Percentiles rank a stretch among this genome's conserved stretches.
Conservation (phyloP, 371 early-diverging fungal species). For the Entomophthora muscae region DNA sequence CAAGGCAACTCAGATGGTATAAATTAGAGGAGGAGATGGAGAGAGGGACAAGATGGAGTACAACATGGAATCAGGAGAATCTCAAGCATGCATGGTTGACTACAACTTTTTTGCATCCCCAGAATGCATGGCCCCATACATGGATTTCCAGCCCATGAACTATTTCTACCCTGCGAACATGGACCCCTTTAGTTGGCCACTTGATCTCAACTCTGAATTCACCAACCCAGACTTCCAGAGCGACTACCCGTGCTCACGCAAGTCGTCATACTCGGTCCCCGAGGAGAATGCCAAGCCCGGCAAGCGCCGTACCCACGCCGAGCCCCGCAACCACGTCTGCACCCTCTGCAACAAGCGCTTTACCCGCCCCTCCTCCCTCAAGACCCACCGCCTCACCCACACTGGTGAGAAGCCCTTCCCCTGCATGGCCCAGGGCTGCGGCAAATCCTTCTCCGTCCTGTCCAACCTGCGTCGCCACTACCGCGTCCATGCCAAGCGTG, state of each 20-base stretch:
- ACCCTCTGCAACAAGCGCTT: slow-evolving; percentile 28
- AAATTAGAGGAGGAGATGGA: not conserved
- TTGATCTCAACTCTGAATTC: not conserved
- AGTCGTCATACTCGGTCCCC: not conserved
- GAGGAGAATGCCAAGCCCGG: not conserved
- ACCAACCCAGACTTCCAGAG: not conserved
- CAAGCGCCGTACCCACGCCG: not conserved
- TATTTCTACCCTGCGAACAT: not conserved
- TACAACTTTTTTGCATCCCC: not conserved
- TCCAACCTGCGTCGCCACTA: slow-evolving; percentile 58
- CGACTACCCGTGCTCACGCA: not conserved
- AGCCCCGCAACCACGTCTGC: not conserved
- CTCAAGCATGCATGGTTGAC: not conserved
- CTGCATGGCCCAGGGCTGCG: slow-evolving; percentile 41
- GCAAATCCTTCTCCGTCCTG: slow-evolving; percentile 48
- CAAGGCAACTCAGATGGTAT: not conserved
- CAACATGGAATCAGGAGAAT: not conserved
- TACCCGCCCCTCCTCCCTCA: slow-evolving; percentile 34
- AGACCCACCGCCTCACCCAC: slow-evolving; percentile 41
- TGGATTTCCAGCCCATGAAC: not conserved
- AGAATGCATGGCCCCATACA: not conserved
- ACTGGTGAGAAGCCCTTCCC: slow-evolving; percentile 48
- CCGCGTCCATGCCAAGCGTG: not conserved
- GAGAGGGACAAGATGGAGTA: not conserved
- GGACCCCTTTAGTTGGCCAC: not conserved